Evolutionary conservation across 2,329 filamentous ascomycete species (phyloP), one percentile per base, ranked within the genome.

Genomic region (Lachnellula arida): DNA sequence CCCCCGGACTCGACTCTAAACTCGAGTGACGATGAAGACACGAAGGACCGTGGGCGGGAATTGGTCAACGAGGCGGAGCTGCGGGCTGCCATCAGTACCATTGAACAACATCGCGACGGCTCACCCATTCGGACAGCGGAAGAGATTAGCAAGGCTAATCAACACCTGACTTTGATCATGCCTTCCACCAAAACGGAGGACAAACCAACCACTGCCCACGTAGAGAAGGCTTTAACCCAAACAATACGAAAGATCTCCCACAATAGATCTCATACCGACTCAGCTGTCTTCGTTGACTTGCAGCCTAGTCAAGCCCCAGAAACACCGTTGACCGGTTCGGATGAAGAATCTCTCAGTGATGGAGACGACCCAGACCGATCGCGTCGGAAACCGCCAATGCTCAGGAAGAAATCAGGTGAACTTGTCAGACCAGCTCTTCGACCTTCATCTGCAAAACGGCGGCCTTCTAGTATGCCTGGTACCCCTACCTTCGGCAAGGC

Each of bases 361-460:
- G 78, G 82, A 57, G 68, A 82, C 73, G 62, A 86, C 80, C 71
- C 67, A 74, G 84, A 71, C 75, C 86, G 54, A 65, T 81, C 58
- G 72, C 70, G 69, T 60, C 78, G 76, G 65, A 95, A 94, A 74
- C 91, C 92, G n/a, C 85, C 86, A 53, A 95, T 97, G 85, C 86
- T 99, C 11, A 86, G 94, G 67, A 99, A 99, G 78, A 99, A 99
- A 80, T 97, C 94, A 40, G 94, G 94, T 35, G 94, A 99, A 74
- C 81, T 99, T 37, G 94, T 99, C 56, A 87, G 94, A 65, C 94
- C 94, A 12, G 94, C 94, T 19, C 81, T 99, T 51, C 86, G 94
- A 50, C 85, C 87, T 40, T 79, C 89, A 12, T 89, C 88, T 14
- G 71, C 75, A n/a, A 82, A 83, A 62, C 81, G 90, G 62, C 84